Evolutionary conservation across 805 yeast species (phyloP).

Genomic region (Ogataea kodamae): DNA sequence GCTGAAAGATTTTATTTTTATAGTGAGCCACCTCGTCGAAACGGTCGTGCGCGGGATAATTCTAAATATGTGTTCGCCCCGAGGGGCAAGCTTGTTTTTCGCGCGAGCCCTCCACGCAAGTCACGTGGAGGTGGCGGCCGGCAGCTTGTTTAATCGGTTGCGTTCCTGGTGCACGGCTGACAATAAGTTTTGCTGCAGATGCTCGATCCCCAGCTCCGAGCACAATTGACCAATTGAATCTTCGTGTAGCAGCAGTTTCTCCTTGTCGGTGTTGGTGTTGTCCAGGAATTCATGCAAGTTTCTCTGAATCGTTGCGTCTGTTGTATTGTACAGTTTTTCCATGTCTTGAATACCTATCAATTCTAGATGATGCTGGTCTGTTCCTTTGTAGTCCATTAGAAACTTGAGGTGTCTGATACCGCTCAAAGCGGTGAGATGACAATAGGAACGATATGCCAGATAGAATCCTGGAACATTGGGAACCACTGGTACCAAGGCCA

Average conservation of each 20-base stretch:
- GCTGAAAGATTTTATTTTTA: conserved; percentile 9
- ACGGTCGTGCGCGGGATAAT: conserved; percentile 6
- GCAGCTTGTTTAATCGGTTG: conserved; percentile 8
- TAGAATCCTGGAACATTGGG: conserved; percentile 94
- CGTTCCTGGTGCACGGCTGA: conserved; percentile 57
- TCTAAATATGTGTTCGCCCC: no score
- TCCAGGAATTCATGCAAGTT: conserved; percentile 21
- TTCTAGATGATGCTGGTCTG: conserved; percentile 32
- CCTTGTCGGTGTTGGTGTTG: conserved; percentile 21
- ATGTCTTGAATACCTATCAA: conserved; percentile 33
- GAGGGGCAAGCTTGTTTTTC: no score
- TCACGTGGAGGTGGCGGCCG: conserved; percentile 8
- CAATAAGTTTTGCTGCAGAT: conserved; percentile 40
- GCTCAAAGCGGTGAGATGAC: conserved; percentile 72
- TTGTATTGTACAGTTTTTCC: conserved; percentile 29
- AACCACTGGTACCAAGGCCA: conserved; percentile 76
- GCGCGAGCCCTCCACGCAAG: conserved; percentile 1
- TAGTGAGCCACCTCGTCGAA: conserved; percentile 10
- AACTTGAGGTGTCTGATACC: conserved; percentile 70
- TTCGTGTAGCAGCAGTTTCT: conserved; percentile 42
- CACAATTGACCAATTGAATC: conserved; percentile 45
- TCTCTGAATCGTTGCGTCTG: conserved; percentile 16
- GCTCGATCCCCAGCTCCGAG: conserved; percentile 42
- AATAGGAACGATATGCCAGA: conserved; percentile 73
- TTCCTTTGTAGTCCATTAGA: conserved; percentile 41